phyloP scores from a whole-genome alignment of 2,329 filamentous ascomycete species.

The Trichophyton rubrum region DNA sequence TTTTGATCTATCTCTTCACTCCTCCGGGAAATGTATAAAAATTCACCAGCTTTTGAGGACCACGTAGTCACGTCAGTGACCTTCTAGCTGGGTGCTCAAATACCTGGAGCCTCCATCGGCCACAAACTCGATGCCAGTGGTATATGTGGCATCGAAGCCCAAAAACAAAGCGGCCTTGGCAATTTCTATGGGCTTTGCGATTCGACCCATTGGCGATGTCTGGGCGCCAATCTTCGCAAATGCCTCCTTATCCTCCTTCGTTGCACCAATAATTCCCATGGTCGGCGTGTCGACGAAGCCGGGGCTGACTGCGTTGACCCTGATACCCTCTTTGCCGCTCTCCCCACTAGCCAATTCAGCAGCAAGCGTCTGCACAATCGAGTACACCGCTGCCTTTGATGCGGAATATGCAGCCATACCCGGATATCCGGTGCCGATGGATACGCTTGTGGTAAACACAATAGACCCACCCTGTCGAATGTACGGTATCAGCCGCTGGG shows the following conservation, averaged over 20 bases:
- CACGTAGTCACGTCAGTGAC: background rate
- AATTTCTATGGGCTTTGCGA: conserved; percentile 10
- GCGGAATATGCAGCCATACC: conserved; percentile 13
- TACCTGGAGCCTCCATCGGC: conserved; percentile 9
- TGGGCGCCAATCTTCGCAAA: conserved; percentile 5
- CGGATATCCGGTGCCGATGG: conserved; percentile 7
- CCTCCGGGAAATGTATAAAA: too few species aligned
- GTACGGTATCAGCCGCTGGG: conserved; percentile 6
- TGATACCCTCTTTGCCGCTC: conserved; percentile 7
- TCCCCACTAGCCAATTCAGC: conserved; percentile 6
- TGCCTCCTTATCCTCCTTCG: background rate
- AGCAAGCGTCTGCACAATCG: conserved; percentile 10
- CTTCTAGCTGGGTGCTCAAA: conserved; percentile 2
- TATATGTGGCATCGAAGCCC: conserved; percentile 13
- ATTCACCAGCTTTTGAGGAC: background rate
- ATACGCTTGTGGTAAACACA: conserved; percentile 11
- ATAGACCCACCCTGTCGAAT: conserved; percentile 10
- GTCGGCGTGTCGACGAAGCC: conserved; percentile 12
- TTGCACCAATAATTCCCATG: conserved; percentile 9
- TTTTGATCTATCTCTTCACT: background rate
- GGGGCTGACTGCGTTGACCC: conserved; percentile 11
- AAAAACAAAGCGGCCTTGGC: conserved; percentile 11
- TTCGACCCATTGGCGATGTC: conserved; percentile 8
- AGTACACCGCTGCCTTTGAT: conserved; percentile 11
- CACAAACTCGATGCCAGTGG: conserved; percentile 12